Evolutionary conservation across 148 eudicot species (phyloP).

Genomic region (Rhododendron kiyosumense): DNA sequence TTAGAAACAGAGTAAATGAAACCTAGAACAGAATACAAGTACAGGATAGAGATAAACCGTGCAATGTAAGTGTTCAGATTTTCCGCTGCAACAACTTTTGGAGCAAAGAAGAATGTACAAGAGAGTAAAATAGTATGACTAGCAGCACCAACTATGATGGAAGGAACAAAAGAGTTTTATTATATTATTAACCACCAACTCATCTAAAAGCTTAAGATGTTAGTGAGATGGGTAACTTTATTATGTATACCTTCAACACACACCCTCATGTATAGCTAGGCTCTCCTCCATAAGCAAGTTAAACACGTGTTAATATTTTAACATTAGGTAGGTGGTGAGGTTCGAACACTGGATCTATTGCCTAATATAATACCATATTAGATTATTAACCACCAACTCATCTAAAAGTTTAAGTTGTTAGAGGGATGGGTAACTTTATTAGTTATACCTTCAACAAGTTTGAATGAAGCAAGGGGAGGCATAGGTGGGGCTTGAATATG

Average conservation of each 20-base stretch:
- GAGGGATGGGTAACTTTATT: neutral
- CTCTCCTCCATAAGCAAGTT: neutral
- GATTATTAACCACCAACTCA: neutral
- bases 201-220: neutral
- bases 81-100: neutral
- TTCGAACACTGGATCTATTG: neutral
- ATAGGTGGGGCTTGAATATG: neutral
- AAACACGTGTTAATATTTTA: neutral
- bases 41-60: slow-evolving; percentile 2
- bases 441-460: neutral
- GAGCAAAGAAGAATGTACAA: neutral
- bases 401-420: neutral
- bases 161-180: neutral
- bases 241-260: neutral
- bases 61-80: neutral
- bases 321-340: neutral
- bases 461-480: neutral
- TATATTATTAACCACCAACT: neutral
- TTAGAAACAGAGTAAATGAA: neutral
- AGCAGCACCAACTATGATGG: neutral
- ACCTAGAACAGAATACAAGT: neutral
- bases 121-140: neutral
- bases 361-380: too few relatives aligned
- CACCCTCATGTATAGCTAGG: neutral
- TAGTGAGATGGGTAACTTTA: neutral